Conservation (phyloP, 495 filamentous ascomycete genomes). For the Mytilinidion resinicola region DNA sequence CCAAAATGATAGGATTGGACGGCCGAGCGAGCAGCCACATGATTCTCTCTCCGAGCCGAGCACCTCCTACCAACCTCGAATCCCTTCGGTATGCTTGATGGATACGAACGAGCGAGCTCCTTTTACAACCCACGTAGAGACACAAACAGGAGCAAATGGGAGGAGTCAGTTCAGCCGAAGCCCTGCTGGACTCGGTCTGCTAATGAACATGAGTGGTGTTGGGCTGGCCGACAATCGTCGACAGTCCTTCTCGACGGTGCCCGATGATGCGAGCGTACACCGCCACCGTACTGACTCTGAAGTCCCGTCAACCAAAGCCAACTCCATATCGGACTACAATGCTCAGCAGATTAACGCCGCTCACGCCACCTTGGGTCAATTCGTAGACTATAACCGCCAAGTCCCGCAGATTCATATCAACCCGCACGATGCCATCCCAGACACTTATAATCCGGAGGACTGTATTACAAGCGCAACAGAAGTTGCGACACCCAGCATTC, state of each 20-base stretch:
- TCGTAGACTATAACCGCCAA: conserved; percentile 3
- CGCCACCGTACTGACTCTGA: conserved; percentile 1
- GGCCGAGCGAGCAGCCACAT: not conserved
- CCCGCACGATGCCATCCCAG: conserved; percentile 14
- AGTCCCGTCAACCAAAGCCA: conserved; percentile 13
- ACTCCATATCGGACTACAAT: conserved; percentile 13
- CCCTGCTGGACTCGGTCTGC: conserved; percentile 16
- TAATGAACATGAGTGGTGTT: conserved; percentile 3
- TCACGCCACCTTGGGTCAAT: not conserved
- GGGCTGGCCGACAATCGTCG: conserved; percentile 5
- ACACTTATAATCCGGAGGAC: conserved; percentile 24
- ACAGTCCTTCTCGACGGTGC: conserved; percentile 20
- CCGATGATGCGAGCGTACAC: conserved; percentile 7
- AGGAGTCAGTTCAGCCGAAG: not conserved
- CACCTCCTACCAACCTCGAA: conserved; percentile 15
- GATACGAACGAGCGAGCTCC: conserved; percentile 12
- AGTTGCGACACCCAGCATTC: conserved; percentile 36
- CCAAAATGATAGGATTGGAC: too few species aligned
- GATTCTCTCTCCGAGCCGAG: conserved; percentile 11
- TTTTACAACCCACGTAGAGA: not conserved
- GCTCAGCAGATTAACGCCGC: conserved; percentile 1
- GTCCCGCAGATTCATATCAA: conserved; percentile 8
- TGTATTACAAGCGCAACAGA: conserved; percentile 39
- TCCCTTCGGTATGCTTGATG: conserved; percentile 27
- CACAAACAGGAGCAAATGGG: not conserved